Base-by-base conservation (phyloP, 805 yeast genomes). In the Metschnikowia arizonensis region DNA sequence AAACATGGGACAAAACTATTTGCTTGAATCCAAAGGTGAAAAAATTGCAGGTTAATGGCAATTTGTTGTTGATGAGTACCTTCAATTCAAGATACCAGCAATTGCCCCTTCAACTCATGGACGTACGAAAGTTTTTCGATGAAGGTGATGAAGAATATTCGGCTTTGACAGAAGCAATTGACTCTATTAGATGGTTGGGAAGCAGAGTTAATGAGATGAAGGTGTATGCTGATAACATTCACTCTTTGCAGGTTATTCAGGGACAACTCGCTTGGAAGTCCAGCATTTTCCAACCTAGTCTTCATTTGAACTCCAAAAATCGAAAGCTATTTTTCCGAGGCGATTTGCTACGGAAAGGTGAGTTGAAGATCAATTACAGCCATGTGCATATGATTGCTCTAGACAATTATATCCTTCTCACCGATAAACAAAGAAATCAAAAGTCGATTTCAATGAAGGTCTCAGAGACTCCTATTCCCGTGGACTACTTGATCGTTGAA, bases 391-490 rank as follows among this genome's bases (percentile, higher is more conserved):
- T 85, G 19, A 77, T 86, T 15, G 63, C 88, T 24, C 63, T 88
- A 42, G 95, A 88, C 58, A 85, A 88, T 56, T 85, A 73, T 54
- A 63, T 88, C 35, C 57, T 88, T 26, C 74, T 88, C 1, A 82
- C 87, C 1, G 83, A 87, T 33, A 72, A 72, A 38, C 61, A 76
- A 2, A 68, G 69, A 7, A 76, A 73, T 36, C 75, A 68, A 7
- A 49, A 60, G 9, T 54, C 53, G 59, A 43, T 48, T 37, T 72
- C 50, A 11, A 67, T 59, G 46, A 56, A 72, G 50, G 72, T 82
- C 9, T 40, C 52, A 1, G 58, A 54, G 29, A 44, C 50, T 5
- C 87, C 88, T 1, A 77, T 82, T 8, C 83, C 85, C 0, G 68
- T 80, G 21, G 84, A 78, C 53, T 79, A 78, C 49, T 57, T 83